Evolutionary conservation across 352 stramenopile genomes (phyloP).

Genomic region (Phytophthora megakarya): DNA sequence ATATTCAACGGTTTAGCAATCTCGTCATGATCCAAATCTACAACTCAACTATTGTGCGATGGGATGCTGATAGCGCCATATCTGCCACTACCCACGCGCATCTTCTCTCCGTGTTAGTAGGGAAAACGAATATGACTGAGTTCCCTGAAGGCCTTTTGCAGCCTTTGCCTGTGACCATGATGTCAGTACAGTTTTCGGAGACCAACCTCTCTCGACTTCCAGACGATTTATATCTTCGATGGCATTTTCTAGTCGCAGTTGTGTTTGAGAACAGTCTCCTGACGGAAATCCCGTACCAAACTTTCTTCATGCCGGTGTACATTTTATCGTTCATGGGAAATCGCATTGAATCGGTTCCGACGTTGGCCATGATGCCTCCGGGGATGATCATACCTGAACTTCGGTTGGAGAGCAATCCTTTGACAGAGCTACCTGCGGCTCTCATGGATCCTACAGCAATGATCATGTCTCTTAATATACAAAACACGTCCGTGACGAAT

Average conservation of each 20-base stretch:
- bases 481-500: conserved; percentile 13
- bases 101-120: conserved; percentile 16
- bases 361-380: conserved; percentile 27
- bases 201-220: conserved; percentile 21
- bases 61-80: conserved; percentile 17
- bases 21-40: conserved; percentile 22
- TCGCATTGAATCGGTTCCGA: conserved; percentile 14
- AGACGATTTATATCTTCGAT: conserved; percentile 16
- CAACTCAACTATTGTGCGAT: conserved; percentile 26
- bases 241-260: conserved; percentile 11
- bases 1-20: conserved; percentile 11
- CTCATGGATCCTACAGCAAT: conserved; percentile 15
- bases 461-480: conserved; percentile 27
- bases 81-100: conserved; percentile 16
- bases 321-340: conserved; percentile 19
- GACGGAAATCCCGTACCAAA: conserved; percentile 27
- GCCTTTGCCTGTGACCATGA: conserved; percentile 6
- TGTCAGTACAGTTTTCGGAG: conserved; percentile 27
- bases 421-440: conserved; percentile 17
- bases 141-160: conserved; percentile 21
- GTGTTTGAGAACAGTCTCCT: conserved; percentile 26
- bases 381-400: conserved; percentile 29
- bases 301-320: conserved; percentile 20
- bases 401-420: conserved; percentile 18
- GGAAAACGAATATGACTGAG: conserved; percentile 12